A percentile compares a stretch with the other conserved stretches of the same genome.
Conservation (phyloP, 176 grass and related monocot species). For the Luzula sylvatica region DNA sequence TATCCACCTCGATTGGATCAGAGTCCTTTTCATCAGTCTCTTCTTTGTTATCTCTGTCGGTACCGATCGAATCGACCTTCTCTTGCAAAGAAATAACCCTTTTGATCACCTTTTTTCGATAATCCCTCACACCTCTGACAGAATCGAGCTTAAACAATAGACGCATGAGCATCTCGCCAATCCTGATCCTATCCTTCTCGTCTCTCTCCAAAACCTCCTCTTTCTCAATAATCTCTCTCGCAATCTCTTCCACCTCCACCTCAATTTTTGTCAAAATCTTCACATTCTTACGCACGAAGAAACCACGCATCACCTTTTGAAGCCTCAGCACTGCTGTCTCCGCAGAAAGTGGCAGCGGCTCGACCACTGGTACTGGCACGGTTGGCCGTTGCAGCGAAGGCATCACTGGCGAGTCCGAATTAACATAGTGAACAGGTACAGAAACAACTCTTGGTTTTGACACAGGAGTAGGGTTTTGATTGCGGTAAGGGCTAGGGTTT, state of each 20-base stretch:
- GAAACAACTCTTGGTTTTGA: conserved; percentile 4
- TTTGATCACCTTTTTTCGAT: conserved; percentile 41
- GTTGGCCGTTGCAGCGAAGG: not conserved
- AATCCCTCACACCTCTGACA: conserved; percentile 49
- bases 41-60: not conserved
- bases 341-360: not conserved
- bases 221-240: not conserved
- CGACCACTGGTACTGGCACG: not conserved
- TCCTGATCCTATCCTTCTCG: conserved; percentile 16
- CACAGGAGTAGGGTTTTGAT: not conserved
- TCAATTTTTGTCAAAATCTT: conserved; percentile 20
- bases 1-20: not conserved
- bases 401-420: not conserved
- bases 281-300: conserved; percentile 41
- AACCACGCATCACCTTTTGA: conserved; percentile 43
- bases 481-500: not conserved
- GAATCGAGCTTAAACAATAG: conserved; percentile 46
- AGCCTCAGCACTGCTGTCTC: conserved; percentile 26
- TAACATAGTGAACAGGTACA: conserved; percentile 15
- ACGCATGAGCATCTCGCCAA: conserved; percentile 44
- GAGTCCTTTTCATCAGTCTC: not conserved
- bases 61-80: conserved; percentile 38
- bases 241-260: conserved; percentile 24
- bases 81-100: conserved; percentile 59
- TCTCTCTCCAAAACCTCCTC: conserved; percentile 16